phyloP scores from a whole-genome alignment of 2,329 filamentous ascomycete species.

The Botrytis paeoniae region DNA sequence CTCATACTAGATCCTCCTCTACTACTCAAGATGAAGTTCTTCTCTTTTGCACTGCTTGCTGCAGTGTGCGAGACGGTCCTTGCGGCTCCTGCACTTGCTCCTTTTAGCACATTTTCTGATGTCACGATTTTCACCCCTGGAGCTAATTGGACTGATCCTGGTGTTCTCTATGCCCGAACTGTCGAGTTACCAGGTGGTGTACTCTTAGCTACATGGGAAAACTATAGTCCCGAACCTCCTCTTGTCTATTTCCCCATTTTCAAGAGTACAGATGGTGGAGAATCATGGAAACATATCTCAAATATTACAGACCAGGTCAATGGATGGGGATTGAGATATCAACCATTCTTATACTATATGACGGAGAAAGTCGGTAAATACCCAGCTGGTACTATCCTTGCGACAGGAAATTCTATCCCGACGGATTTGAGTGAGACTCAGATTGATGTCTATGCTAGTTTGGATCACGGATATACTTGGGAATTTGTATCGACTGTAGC shows the following conservation, averaged over 20 bases:
- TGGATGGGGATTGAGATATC: constrained; percentile 64
- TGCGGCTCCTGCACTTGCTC: constrained; percentile 25
- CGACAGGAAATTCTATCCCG: constrained; percentile 45
- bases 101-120: constrained; percentile 34
- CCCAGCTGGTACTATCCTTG: constrained; percentile 59
- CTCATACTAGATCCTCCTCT: not conserved
- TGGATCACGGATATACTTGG: constrained; percentile 60
- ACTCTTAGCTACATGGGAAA: constrained; percentile 54
- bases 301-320: constrained; percentile 62
- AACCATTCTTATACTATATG: constrained; percentile 66
- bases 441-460: constrained; percentile 67
- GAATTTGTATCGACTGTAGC: constrained; percentile 65
- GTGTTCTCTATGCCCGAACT: constrained; percentile 39
- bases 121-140: constrained; percentile 34
- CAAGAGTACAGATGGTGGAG: constrained; percentile 51
- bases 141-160: constrained; percentile 34
- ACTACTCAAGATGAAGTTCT: constrained; percentile 28
- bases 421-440: constrained; percentile 59
- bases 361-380: constrained; percentile 56
- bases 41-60: constrained; percentile 22
- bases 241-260: constrained; percentile 51
- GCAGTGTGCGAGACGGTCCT: constrained; percentile 25
- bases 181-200: constrained; percentile 40
- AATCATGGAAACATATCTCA: constrained; percentile 62
- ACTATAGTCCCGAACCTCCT: constrained; percentile 55